phyloP scores from a whole-genome alignment of 768 basidiomycete species.

The Nidularia pulvinata region DNA sequence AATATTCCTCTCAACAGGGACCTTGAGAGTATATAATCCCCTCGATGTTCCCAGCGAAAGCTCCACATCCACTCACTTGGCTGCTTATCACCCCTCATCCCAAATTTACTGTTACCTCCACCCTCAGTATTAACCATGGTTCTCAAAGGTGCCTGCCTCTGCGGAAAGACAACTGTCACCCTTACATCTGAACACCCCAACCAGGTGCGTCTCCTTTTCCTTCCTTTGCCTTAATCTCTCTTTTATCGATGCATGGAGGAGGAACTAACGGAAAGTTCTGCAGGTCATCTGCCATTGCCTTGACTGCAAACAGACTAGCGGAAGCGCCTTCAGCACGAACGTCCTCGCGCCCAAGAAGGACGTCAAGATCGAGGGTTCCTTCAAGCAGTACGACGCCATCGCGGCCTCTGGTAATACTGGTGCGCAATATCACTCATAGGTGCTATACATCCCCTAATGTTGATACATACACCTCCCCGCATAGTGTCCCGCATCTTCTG shows the following conservation, averaged over 20 bases:
- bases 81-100: not conserved
- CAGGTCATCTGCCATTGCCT: constrained; percentile 34
- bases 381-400: constrained; percentile 24
- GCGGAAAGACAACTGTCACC: not conserved
- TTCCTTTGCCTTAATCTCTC: no score
- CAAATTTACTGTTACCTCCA: no score
- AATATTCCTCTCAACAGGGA: no score
- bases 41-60: no score
- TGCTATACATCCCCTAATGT: not conserved
- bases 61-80: not conserved
- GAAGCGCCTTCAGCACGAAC: constrained; percentile 37
- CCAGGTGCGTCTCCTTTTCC: not conserved
- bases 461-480: no score
- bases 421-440: constrained; percentile 5
- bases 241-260: not conserved
- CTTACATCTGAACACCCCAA: not conserved
- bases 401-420: constrained; percentile 30
- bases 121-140: not conserved
- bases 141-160: constrained; percentile 1
- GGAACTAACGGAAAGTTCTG: not conserved
- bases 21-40: no score
- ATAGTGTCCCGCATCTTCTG: constrained; percentile 36
- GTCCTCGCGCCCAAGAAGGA: constrained; percentile 28
- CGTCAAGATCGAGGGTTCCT: constrained; percentile 27
- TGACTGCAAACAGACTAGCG: constrained; percentile 33